Conservation (phyloP, 495 filamentous ascomycete genomes). For the Neurospora hispaniola region DNA sequence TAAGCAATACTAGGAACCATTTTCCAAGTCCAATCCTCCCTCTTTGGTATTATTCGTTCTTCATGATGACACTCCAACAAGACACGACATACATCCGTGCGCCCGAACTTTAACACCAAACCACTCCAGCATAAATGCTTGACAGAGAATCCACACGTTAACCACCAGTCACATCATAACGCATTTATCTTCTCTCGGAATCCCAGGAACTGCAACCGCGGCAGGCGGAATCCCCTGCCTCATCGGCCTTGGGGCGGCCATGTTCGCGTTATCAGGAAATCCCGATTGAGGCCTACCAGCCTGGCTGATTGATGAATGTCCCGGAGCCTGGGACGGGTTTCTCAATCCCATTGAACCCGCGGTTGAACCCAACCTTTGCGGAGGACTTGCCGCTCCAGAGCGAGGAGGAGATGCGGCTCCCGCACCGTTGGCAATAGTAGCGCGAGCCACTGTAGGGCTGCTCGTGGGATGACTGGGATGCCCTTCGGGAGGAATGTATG, state of each 20-base stretch:
- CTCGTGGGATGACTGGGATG: conserved; percentile 46
- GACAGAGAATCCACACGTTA: not conserved
- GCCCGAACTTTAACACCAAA: not conserved
- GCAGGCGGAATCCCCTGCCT: conserved; percentile 17
- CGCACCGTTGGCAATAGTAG: not conserved
- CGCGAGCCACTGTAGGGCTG: conserved; percentile 12
- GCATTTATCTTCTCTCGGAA: conserved; percentile 20
- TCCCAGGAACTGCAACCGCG: not conserved
- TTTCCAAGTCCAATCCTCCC: not conserved
- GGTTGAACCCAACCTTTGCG: not conserved
- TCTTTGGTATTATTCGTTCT: not conserved
- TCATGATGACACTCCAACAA: not conserved
- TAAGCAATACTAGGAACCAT: not conserved
- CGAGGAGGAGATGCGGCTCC: conserved; percentile 1
- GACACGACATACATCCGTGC: not conserved
- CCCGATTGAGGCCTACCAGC: not conserved
- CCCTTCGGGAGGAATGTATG: conserved; percentile 52
- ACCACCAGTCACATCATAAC: conserved; percentile 21
- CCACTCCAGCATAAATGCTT: not conserved
- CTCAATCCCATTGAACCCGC: not conserved
- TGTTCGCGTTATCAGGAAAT: not conserved
- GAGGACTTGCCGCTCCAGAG: not conserved
- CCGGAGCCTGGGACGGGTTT: not conserved
- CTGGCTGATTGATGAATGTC: not conserved
- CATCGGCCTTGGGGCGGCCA: conserved; percentile 11